A percentile compares a stretch with the other conserved stretches of the same genome.
Conservation (phyloP, 2,329 filamentous ascomycete genomes). For the Sporothrix brasiliensis region DNA sequence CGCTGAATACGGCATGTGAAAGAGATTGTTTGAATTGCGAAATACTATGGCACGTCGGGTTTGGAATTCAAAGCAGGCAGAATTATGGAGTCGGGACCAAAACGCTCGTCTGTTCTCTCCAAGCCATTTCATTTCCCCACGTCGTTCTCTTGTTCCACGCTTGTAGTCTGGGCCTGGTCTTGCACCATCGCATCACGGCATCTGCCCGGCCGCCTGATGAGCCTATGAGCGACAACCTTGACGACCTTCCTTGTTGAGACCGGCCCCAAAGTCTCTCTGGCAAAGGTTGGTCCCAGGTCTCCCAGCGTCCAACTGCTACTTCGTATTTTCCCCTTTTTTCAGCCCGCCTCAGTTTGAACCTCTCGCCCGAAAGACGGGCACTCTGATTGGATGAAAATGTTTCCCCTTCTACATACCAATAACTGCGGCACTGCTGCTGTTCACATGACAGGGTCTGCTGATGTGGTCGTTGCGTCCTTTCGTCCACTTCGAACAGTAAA, state of each 20-base stretch:
- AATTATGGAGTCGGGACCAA: too few relatives aligned
- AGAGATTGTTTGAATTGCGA: neutral
- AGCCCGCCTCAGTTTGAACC: neutral
- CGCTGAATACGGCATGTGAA: neutral
- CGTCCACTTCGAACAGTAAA: neutral
- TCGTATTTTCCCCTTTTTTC: too few relatives aligned
- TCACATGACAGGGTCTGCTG: neutral
- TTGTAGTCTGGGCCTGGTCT: neutral
- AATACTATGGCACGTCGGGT: neutral
- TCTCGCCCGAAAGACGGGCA: constrained; percentile 15
- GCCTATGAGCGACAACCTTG: neutral
- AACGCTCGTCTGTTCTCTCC: neutral
- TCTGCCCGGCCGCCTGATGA: neutral
- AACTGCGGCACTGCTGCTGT: neutral
- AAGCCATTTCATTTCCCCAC: neutral
- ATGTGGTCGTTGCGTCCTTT: neutral
- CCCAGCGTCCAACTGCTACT: neutral
- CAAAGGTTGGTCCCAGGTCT: neutral
- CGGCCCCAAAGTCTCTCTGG: neutral
- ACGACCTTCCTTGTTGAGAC: constrained; percentile 30
- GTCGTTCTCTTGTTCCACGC: neutral
- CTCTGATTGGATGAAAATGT: neutral
- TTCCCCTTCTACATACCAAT: neutral
- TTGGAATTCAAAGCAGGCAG: neutral
- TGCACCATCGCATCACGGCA: constrained; percentile 29